A percentile compares a stretch with the other conserved stretches of the same genome.
These are phyloP conservation scores for Gastrodia elata DNA, from an alignment of 106 monocot species.

Conservation along the genomic window DNA sequence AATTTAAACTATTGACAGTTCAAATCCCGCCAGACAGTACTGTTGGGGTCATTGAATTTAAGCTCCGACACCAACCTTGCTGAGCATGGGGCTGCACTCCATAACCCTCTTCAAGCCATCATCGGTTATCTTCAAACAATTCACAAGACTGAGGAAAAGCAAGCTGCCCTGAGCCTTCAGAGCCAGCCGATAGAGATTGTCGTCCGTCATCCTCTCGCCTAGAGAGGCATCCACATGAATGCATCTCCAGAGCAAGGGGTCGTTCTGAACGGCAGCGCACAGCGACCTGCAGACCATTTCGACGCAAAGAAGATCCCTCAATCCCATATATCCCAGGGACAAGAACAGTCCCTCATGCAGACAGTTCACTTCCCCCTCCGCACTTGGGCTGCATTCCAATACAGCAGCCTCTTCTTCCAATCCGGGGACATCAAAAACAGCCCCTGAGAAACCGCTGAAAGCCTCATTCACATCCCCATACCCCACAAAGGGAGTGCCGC, in stretches of 20 bases:
- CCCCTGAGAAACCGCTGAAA: not conserved
- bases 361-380: not conserved
- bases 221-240: slow-evolving; percentile 45
- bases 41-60: no score
- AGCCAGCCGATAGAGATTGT: slow-evolving; percentile 41
- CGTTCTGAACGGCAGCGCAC: slow-evolving; percentile 25
- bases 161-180: slow-evolving; percentile 46
- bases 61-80: slow-evolving; percentile 25
- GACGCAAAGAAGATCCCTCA: slow-evolving; percentile 48
- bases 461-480: not conserved
- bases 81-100: slow-evolving; percentile 45
- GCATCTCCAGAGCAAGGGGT: slow-evolving; percentile 58
- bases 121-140: slow-evolving; percentile 55
- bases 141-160: slow-evolving; percentile 43
- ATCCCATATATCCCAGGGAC: slow-evolving; percentile 43
- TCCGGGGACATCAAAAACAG: not conserved
- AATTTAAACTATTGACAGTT: not conserved
- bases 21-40: no score
- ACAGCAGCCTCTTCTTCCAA: not conserved
- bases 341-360: slow-evolving; percentile 46
- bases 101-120: slow-evolving; percentile 53
- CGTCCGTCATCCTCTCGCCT: slow-evolving; percentile 51
- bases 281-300: slow-evolving; percentile 69
- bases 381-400: not conserved
- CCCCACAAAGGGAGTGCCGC: not conserved